Evolutionary conservation across 257 asterid genomes (phyloP).

Genomic region (Solanum neorickii): DNA sequence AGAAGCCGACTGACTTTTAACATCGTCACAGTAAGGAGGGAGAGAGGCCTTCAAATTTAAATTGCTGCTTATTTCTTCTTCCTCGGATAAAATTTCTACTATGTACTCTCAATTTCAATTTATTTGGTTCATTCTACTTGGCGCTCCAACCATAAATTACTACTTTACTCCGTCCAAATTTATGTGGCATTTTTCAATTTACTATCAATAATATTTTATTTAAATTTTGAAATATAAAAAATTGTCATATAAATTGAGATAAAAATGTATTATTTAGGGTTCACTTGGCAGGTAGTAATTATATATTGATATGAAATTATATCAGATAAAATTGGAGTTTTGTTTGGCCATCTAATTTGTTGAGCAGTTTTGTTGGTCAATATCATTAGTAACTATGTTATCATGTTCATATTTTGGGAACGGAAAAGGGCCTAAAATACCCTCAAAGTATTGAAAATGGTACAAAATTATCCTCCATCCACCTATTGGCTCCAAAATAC

Average conservation of each 20-base stretch:
- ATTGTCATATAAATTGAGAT: too few relatives aligned
- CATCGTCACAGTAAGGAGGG: background rate
- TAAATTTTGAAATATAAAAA: too few relatives aligned
- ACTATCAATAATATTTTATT: too few relatives aligned
- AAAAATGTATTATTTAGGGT: rapidly evolving
- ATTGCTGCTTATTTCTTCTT: background rate
- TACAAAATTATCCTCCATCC: too few relatives aligned
- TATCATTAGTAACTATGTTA: background rate
- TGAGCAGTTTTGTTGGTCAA: background rate
- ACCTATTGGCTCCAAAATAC: too few relatives aligned
- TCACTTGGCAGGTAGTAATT: rapidly evolving
- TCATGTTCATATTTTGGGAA: background rate
- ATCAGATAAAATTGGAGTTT: too few relatives aligned
- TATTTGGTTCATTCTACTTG: background rate
- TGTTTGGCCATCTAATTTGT: background rate
- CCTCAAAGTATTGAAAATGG: too few relatives aligned
- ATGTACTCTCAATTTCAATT: background rate
- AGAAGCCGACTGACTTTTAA: background rate
- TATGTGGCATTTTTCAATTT: too few relatives aligned
- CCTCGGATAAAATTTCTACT: background rate
- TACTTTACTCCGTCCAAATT: too few relatives aligned
- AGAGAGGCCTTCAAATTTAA: background rate
- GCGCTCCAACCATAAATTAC: background rate
- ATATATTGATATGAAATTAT: too few relatives aligned
- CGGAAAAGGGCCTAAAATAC: too few relatives aligned